phyloP scores from a whole-genome alignment of 2,329 filamentous ascomycete genomes.

The Fusarium neocosmosporiellum region DNA sequence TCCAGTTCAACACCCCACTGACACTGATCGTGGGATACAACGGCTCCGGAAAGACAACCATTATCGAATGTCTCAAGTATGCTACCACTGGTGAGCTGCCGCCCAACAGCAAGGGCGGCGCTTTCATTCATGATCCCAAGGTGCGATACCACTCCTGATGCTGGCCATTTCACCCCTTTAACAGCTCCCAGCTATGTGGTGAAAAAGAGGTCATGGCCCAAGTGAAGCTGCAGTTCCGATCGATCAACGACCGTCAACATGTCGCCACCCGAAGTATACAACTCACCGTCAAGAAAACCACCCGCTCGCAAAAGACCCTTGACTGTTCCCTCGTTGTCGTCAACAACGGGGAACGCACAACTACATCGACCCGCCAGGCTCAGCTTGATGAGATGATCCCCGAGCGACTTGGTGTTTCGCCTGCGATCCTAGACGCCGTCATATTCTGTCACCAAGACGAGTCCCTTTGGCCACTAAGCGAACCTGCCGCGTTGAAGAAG shows the following conservation, averaged over 20 bases:
- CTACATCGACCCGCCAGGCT: constrained; percentile 81
- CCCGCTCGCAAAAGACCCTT: constrained; percentile 82
- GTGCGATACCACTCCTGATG: constrained; percentile 51
- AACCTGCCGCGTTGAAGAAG: constrained; percentile 87
- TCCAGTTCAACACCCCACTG: constrained; percentile 88
- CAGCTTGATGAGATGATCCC: constrained; percentile 89
- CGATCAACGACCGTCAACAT: constrained; percentile 81
- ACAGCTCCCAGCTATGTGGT: constrained; percentile 69
- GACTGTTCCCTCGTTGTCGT: constrained; percentile 82
- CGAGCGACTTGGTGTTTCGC: constrained; percentile 86
- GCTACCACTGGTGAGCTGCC: constrained; percentile 94
- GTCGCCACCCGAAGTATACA: constrained; percentile 87
- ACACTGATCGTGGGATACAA: constrained; percentile 98
- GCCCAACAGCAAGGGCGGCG: constrained; percentile 88
- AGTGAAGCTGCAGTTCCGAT: constrained; percentile 88
- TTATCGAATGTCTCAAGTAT: constrained; percentile 99
- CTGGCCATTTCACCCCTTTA: constrained; percentile 3
- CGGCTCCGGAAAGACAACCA: constrained; percentile 97
- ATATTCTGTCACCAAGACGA: constrained; percentile 99
- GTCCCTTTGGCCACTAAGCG: constrained; percentile 95
- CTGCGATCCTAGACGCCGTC: constrained; percentile 90
- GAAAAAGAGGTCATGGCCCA: constrained; percentile 92
- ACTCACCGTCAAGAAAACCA: constrained; percentile 85
- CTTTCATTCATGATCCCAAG: constrained; percentile 98
- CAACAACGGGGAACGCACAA: constrained; percentile 82